Evolutionary conservation across 2,329 filamentous ascomycete species (phyloP), one percentile per base, ranked within the genome.

Genomic region (Cladosporium cucumerinum): DNA sequence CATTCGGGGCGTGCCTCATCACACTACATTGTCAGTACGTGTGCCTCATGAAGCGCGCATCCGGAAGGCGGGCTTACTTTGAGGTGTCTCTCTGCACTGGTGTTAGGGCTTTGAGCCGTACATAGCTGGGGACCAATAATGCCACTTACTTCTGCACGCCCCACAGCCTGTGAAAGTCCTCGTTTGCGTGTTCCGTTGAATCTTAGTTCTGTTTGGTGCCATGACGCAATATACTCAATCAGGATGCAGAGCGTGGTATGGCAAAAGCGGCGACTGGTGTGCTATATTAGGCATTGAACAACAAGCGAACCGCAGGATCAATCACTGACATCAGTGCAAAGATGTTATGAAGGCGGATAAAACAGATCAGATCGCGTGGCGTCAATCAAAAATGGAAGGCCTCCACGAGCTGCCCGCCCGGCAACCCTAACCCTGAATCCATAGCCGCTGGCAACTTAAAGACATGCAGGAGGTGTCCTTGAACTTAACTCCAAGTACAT

Each of bases 111-210:
- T 43, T 43, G 18, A n/a, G 18, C 21, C 18, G 16, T n/a, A n/a
- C 36, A 43, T 43, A 43, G 18, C 16, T 43, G 16, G 18, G 36
- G 18, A n/a, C 7, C 36, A 43, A 43, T 43, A 43, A 43, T 43
- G 36, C 36, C 36, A 43, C 36, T 43, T 43, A 43, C 36, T 61
- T 23, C 58, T 61, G 43, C 43, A 61, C 57, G 58, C 34, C 16
- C 58, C 58, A 34, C 58, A 61, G 11, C 58, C 58, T 28, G 58
- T 61, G 25, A 61, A 61, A 30, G 46, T 34, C 23, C 58, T 23
- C 14, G 39, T 32, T 25, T 61, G 39, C 12, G 43, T 61, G n/a
- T 61, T 61, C 4, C 58, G 58, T 14, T 51, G 26, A 6, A 5
- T 36, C 58, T 61, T 61, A 16, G 34, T 26, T 16, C 39, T 54